Evolutionary conservation across 805 yeast genomes (phyloP), one percentile per base, ranked within the genome.

Genomic region (Candida vaughaniae): DNA sequence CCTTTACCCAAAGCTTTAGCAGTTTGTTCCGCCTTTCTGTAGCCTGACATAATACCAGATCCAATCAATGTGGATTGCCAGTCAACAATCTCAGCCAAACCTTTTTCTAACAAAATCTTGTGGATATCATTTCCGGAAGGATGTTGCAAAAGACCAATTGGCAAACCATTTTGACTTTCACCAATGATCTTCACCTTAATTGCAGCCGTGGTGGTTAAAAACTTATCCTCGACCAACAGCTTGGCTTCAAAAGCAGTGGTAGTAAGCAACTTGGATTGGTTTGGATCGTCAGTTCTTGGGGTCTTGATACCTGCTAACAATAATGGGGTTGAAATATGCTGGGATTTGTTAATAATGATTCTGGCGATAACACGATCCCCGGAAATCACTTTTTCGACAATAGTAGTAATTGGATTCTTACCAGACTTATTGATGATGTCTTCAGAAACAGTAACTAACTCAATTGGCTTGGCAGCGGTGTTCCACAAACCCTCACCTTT

Each of bases 351-450:
- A 20, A 77, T 61, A 37, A 79, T 46, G 9, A 79, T 56, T 27
- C 95, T 74, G 9, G 77, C 74, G 25, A 82, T 64, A n/a, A 86
- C 58, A 32, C 95, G 66, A 60, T 87, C 95, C 33, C 95, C 96
- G 44, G 81, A 66, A 41, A 85, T 70, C 22, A 82, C 93, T 50
- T 75, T 79, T 60, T 87, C 95, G 17, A 87, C 82, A 39, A 87
- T 73, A 22, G 85, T 71, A 12, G 69, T 60, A 33, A 76, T 58
- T 17, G 80, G 77, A n/a, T 58, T 38, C 11, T 51, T 47, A 36
- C 53, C 54, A 6, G 78, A 69, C 39, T 57, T 57, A 12, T 55
- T 57, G 30, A 63, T 55, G 25, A 67, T 59, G 4, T 42, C 45
- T 8, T 60, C 63, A 15, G 62, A 48, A 22, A 75, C 42, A 4